These are phyloP conservation scores for Penicillium atrosanguineum DNA, from an alignment of 495 filamentous ascomycete genomes.

Conservation along the genomic window DNA sequence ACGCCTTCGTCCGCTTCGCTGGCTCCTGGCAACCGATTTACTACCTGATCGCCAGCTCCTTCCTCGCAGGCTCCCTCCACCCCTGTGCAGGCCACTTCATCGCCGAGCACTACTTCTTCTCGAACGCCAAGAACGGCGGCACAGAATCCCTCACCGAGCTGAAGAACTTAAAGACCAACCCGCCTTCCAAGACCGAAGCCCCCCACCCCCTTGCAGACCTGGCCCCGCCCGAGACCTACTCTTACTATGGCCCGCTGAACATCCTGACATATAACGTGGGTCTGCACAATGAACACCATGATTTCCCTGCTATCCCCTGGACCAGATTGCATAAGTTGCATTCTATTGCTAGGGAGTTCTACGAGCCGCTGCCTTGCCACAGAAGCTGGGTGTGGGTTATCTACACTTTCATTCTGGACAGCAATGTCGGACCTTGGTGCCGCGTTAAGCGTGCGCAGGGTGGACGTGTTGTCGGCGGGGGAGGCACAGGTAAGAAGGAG, in stretches of 20 bases:
- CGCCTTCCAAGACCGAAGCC: conserved; percentile 19
- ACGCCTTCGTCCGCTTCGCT: conserved; percentile 54
- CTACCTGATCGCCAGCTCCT: conserved; percentile 83
- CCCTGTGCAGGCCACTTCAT: conserved; percentile 98
- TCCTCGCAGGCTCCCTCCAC: conserved; percentile 90
- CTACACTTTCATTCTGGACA: conserved; percentile 91
- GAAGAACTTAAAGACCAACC: conserved; percentile 31
- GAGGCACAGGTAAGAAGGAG: conserved; percentile 15
- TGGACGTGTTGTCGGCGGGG: conserved; percentile 62
- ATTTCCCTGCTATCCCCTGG: conserved; percentile 97
- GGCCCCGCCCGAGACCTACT: conserved; percentile 89
- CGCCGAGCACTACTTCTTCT: conserved; percentile 98
- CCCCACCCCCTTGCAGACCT: conserved; percentile 45
- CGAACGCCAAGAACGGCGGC: conserved; percentile 56
- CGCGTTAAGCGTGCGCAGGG: conserved; percentile 90
- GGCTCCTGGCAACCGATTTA: conserved; percentile 56
- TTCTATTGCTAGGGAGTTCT: conserved; percentile 87
- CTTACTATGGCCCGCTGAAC: conserved; percentile 94
- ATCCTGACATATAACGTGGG: conserved; percentile 95
- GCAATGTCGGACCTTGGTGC: conserved; percentile 82
- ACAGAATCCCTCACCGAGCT: conserved; percentile 51
- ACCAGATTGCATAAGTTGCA: conserved; percentile 73
- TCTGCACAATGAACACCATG: conserved; percentile 97
- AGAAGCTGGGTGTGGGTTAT: conserved; percentile 89
- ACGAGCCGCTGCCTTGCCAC: conserved; percentile 81